phyloP scores from a whole-genome alignment of 1,284 basidiomycete genomes.

The Moesziomyces parantarcticus region DNA sequence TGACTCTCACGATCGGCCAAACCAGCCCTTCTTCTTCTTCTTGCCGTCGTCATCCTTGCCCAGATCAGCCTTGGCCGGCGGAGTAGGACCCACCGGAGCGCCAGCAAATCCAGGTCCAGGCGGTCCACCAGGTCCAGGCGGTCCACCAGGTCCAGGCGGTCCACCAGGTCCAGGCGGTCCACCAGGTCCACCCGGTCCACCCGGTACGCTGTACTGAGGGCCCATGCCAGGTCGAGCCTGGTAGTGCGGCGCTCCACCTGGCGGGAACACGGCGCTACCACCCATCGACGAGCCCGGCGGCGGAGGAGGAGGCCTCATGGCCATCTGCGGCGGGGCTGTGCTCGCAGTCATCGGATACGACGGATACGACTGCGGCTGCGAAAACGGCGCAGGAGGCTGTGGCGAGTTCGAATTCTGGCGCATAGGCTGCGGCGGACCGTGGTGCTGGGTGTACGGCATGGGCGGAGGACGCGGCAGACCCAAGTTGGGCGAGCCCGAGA shows the following conservation, averaged over 20 bases:
- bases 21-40: constrained; percentile 55
- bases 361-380: constrained; percentile 40
- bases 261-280: constrained; percentile 21
- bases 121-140: background rate
- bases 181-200: constrained; percentile 1
- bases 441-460: constrained; percentile 16
- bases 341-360: constrained; percentile 39
- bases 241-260: constrained; percentile 9
- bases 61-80: constrained; percentile 15
- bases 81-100: constrained; percentile 5
- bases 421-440: constrained; percentile 7
- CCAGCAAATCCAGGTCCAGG: background rate
- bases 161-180: constrained; percentile 6
- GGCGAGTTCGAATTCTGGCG: constrained; percentile 7
- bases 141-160: constrained; percentile 1
- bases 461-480: constrained; percentile 33
- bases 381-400: constrained; percentile 14
- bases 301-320: background rate
- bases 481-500: constrained; percentile 13
- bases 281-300: background rate
- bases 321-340: constrained; percentile 12
- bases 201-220: constrained; percentile 2
- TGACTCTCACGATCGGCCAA: constrained; percentile 41
- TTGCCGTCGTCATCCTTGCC: constrained; percentile 29
- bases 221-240: constrained; percentile 18